phyloP scores from a whole-genome alignment of 2,329 filamentous ascomycete species.

The Sordariomycetes sp. region DNA sequence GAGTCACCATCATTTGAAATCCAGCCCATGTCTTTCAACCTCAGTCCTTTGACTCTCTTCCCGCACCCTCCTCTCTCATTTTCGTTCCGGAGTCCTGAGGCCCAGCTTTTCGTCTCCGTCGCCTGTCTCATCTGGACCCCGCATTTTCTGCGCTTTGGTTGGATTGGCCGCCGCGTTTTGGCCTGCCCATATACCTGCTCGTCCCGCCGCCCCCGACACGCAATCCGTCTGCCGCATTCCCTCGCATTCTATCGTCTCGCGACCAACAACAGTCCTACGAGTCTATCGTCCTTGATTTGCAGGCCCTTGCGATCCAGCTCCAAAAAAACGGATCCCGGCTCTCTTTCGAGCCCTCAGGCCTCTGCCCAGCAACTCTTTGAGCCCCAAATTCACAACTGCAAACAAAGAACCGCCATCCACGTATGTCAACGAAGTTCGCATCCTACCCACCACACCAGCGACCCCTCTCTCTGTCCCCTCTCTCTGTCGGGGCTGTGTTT shows the following conservation, averaged over 20 bases:
- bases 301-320: not conserved
- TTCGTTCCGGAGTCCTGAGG: not conserved
- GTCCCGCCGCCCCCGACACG: not conserved
- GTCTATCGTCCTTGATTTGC: not conserved
- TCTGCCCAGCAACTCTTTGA: not conserved
- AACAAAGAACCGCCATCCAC: not conserved
- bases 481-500: not conserved
- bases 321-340: not conserved
- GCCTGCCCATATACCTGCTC: not conserved
- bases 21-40: slow-evolving; percentile 1
- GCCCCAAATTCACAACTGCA: not conserved
- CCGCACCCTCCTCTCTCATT: slow-evolving; percentile 11
- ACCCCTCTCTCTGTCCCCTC: not conserved
- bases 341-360: not conserved
- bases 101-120: not conserved
- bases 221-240: not conserved
- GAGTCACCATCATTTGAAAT: slow-evolving; percentile 1
- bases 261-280: not conserved
- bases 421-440: not conserved
- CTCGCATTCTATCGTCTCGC: not conserved
- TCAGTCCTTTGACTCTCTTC: slow-evolving; percentile 10
- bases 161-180: not conserved
- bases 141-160: not conserved
- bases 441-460: not conserved
- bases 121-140: not conserved